Conservation (phyloP, 345 rosid genomes). For the Ceriops zippeliana region DNA sequence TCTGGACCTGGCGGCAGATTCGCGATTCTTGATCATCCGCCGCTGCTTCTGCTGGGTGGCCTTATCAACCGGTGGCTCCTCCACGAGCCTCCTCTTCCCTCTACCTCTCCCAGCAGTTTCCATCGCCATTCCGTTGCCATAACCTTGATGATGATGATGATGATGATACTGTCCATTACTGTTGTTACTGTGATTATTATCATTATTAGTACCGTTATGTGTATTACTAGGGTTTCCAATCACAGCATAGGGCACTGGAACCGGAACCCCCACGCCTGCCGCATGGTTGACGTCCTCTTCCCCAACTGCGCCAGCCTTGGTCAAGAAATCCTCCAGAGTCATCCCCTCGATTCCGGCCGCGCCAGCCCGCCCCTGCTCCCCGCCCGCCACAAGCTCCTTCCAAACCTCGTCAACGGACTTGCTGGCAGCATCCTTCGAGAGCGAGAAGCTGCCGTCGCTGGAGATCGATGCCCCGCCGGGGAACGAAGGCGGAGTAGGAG, state of each 20-base stretch:
- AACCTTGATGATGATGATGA: background rate
- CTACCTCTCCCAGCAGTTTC: slow-evolving; percentile 31
- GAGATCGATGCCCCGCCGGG: slow-evolving; percentile 19
- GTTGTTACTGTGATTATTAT: background rate
- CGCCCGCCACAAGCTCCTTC: slow-evolving; percentile 57
- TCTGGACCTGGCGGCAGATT: slow-evolving; percentile 64
- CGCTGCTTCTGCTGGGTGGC: slow-evolving; percentile 65
- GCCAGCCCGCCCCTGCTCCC: slow-evolving; percentile 18
- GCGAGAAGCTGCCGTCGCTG: slow-evolving; percentile 2
- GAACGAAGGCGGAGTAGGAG: slow-evolving; percentile 19
- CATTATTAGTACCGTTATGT: background rate
- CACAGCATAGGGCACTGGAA: slow-evolving; percentile 13
- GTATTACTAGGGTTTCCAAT: background rate
- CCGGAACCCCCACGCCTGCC: slow-evolving; percentile 19
- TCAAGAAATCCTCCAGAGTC: slow-evolving; percentile 55
- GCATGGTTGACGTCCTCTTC: slow-evolving; percentile 49
- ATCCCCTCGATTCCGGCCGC: slow-evolving; percentile 24
- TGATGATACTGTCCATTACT: slow-evolving; percentile 1
- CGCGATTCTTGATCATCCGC: slow-evolving; percentile 64
- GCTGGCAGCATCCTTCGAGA: background rate
- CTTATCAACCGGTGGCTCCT: slow-evolving; percentile 54
- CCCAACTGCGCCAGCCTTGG: slow-evolving; percentile 43
- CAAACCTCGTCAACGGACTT: slow-evolving; percentile 55
- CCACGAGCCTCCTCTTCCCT: slow-evolving; percentile 48
- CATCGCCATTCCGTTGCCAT: background rate